A percentile compares a stretch with the other conserved stretches of the same genome.
These are phyloP conservation scores for Datura wrightii DNA, from an alignment of 257 asterid species.

Conservation along the genomic window DNA sequence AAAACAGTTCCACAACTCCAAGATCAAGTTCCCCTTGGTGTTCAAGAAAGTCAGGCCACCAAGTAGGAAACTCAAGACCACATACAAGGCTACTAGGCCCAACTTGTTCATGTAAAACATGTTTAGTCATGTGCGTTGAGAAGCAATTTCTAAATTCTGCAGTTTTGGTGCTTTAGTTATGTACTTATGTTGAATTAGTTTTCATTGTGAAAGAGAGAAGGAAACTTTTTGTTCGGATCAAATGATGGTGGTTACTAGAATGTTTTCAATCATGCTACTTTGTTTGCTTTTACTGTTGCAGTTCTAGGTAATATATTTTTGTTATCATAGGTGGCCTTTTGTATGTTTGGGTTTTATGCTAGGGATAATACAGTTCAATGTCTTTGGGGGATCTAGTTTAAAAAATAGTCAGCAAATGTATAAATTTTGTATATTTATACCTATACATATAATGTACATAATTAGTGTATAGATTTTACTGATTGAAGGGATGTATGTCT, in stretches of 20 bases:
- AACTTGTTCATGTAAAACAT: slow-evolving; percentile 28
- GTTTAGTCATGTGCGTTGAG: slow-evolving; percentile 8
- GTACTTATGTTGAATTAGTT: not conserved
- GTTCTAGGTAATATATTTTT: not conserved
- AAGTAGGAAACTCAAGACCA: slow-evolving; percentile 22
- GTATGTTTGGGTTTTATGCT: no score
- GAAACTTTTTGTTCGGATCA: slow-evolving; percentile 1
- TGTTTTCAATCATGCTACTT: not conserved
- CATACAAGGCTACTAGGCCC: slow-evolving; percentile 28
- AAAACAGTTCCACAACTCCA: slow-evolving; percentile 24
- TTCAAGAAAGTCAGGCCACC: slow-evolving; percentile 29
- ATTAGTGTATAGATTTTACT: no score
- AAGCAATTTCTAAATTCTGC: slow-evolving; percentile 13
- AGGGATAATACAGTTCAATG: no score
- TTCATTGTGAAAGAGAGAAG: not conserved
- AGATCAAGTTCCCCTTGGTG: slow-evolving; percentile 26
- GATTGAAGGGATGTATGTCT: no score
- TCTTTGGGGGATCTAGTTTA: no score
- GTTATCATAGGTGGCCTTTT: no score
- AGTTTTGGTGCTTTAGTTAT: not conserved
- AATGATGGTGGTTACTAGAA: not conserved
- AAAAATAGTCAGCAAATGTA: no score
- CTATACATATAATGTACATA: no score
- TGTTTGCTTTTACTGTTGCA: not conserved
- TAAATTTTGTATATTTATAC: no score